Percentiles rank a stretch among this genome's conserved stretches.
Evolutionary conservation across 1,284 basidiomycete genomes (phyloP).

Genomic region (Tilletia horrida): DNA sequence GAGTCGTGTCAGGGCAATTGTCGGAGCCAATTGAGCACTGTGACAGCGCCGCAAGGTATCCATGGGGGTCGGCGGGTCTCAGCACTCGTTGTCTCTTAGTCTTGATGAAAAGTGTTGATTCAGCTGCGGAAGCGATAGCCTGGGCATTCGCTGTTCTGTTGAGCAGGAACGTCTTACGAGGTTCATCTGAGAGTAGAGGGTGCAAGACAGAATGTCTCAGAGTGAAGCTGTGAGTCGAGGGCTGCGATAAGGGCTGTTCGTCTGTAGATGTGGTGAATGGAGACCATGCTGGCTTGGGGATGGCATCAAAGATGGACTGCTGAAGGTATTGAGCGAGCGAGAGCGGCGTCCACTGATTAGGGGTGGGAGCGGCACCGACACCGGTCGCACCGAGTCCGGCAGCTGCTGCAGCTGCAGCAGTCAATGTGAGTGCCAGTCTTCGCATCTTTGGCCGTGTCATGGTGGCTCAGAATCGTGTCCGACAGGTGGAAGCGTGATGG

Average conservation of each 20-base stretch:
- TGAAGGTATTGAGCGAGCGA: constrained; percentile 12
- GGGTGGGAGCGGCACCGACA: no score
- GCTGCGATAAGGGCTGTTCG: neutral
- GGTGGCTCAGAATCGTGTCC: no score
- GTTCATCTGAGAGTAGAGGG: neutral
- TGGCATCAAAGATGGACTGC: constrained; percentile 14
- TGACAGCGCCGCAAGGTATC: constrained; percentile 31
- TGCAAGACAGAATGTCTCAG: constrained; percentile 5
- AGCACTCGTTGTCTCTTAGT: constrained; percentile 32
- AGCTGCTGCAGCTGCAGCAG: no score
- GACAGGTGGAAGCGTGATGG: no score
- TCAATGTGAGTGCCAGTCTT: no score
- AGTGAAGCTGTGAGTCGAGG: constrained; percentile 1
- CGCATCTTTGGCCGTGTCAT: no score
- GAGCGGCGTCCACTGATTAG: neutral
- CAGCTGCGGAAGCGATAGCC: neutral
- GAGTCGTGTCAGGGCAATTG: no score
- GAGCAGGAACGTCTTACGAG: neutral
- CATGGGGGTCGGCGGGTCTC: constrained; percentile 26
- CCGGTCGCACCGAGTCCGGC: no score
- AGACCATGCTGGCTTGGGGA: neutral
- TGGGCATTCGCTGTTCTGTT: constrained; percentile 1
- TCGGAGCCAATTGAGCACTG: neutral
- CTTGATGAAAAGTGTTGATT: constrained; percentile 18
- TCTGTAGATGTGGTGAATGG: neutral